Base-by-base conservation (phyloP, 805 yeast genomes). In the Zygoascus bituminiphila region DNA sequence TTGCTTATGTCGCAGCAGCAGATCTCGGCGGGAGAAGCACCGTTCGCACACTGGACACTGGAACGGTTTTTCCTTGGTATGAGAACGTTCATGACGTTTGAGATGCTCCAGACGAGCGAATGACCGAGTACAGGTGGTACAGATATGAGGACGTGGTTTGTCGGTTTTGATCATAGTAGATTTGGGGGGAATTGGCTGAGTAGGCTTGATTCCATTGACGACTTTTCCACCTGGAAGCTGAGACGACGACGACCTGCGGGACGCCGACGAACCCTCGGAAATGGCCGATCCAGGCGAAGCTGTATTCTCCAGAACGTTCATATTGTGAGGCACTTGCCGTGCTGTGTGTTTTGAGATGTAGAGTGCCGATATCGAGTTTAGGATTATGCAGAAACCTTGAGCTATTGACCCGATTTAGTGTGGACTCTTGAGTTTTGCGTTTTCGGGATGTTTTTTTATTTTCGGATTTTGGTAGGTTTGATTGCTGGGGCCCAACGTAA, bases 1-100 rank as follows among this genome's bases (percentile, higher is more conserved):
- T 67, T 88, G 97, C 68, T 88, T 96, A 70, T 93, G 98, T 51
- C 98, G 76, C 47, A 93, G 73, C 24, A 93, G 57, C 48, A 71
- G 58, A 49, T 71, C 75, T 5, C 97, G 71, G 49, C 98, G 73
- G 4, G 98, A 97, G 69, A 93, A 91, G 62, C 96, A 85, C 44
- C 98, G 79, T 29, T 95, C 97, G 66, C 98, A 91, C 7, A 89
- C 89, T 1, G 95, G 94, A 68, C 98, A 91, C 62, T 87, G 93
- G 68, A 84, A 91, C 1, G 98, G 98, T 63, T 88, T 88, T 66
- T 89, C 97, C 63, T 89, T 87, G 8, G 98, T 91, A 64, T 91
- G 98, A 0, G 94, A 82, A 37, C 97, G 72, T 58, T 88, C 94
- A 62, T 91, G 98, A 50, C 98, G 80, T 65, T 86, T 88, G 60